Evolutionary conservation across 2,329 filamentous ascomycete species (phyloP), one percentile per base, ranked within the genome.

Genomic region (Penicillium sp.): DNA sequence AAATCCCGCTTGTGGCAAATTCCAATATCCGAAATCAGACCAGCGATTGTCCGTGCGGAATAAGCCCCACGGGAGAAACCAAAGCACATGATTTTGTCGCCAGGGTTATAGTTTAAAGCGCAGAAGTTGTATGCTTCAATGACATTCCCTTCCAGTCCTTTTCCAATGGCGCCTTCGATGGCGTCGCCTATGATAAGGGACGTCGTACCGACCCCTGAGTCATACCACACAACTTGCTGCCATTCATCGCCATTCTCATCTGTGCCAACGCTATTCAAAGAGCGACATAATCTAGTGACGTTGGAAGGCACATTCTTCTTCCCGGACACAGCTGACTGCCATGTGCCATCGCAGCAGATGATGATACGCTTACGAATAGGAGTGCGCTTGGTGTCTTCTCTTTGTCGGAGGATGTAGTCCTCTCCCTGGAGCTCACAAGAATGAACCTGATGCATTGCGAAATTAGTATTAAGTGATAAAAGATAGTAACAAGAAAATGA

Each of bases 321-420:
- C 8, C 67, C 67, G 12, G 67, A 56, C 18, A 63, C 67, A 15
- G 62, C 57, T 7, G 63, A 64, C 45, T 68, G 62, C 67, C 68
- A 70, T 20, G 67, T 70, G 24, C 68, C 68, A 48, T 70, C 68
- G 37, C 67, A 70, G 52, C 65, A 68, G 33, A 70, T 60, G 32
- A 70, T 60, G 32, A 70, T 66, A 17, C 68, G 65, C 27, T 70
- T 70, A 13, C 41, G 51, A 7, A 54, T 45, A 7, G 53, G 54
- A 6, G 30, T 37, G 1, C 34, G 26, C 10, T 45, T 44, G 9
- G 46, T 47, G 20, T 59, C 52, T 7, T 41, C 32, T 36, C 50
- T 17, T 13, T 53, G 50, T 3, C 50, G 50, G 5, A 53, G 40
- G 26, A 53, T 39, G 26, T 48, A 53, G 33, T 53, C 50, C 27